phyloP scores from a whole-genome alignment of 1,284 basidiomycete species.

The Tremellales sp. region DNA sequence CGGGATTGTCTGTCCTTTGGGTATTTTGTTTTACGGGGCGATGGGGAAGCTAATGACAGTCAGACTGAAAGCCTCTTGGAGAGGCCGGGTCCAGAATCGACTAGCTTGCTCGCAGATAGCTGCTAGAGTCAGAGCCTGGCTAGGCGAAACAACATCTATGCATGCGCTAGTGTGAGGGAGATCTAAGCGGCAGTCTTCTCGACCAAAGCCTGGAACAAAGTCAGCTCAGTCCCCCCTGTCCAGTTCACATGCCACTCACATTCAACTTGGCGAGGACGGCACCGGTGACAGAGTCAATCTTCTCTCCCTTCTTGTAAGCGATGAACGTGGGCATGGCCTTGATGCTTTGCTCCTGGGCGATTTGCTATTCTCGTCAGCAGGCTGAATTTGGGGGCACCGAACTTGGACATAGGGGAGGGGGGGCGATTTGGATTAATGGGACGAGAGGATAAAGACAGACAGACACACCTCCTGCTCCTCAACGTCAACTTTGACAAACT shows the following conservation, averaged over 20 bases:
- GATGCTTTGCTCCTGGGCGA: slow-evolving; percentile 64
- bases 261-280: slow-evolving; percentile 56
- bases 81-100: too few relatives aligned
- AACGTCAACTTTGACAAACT: slow-evolving; percentile 78
- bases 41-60: too few relatives aligned
- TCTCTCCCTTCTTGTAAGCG: slow-evolving; percentile 64
- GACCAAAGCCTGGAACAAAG: slow-evolving; percentile 9
- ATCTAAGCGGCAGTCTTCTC: too few relatives aligned
- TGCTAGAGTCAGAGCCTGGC: too few relatives aligned
- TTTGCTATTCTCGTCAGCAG: slow-evolving; percentile 37
- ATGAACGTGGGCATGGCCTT: slow-evolving; percentile 77
- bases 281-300: slow-evolving; percentile 61
- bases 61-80: too few relatives aligned
- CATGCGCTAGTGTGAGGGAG: too few relatives aligned
- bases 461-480: slow-evolving; percentile 53
- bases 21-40: too few relatives aligned
- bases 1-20: too few relatives aligned
- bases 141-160: too few relatives aligned
- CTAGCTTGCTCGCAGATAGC: too few relatives aligned
- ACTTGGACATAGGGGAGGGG: background rate
- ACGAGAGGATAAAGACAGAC: background rate
- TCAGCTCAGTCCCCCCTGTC: background rate
- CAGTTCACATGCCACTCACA: too few relatives aligned
- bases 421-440: background rate
- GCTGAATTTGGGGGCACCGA: background rate